These are phyloP conservation scores for Westerdykella sp. DNA, from an alignment of 2,329 filamentous ascomycete species.

Conservation along the genomic window DNA sequence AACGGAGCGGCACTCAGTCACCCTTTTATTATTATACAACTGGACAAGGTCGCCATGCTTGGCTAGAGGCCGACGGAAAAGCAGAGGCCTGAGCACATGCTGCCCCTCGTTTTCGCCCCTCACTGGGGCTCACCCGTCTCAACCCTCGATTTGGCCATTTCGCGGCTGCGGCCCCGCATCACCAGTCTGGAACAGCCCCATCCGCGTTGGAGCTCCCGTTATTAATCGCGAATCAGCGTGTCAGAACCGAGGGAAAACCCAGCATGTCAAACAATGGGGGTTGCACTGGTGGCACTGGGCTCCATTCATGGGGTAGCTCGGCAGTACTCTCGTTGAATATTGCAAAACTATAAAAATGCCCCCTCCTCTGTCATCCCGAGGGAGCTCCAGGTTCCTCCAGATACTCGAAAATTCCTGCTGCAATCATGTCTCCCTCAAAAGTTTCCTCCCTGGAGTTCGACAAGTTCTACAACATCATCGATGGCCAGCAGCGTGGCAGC, in stretches of 20 bases:
- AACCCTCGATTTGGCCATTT: too few relatives aligned
- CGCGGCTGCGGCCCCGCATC: too few relatives aligned
- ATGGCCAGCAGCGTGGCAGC: constrained; percentile 44
- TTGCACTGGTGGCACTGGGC: not conserved
- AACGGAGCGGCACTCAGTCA: too few relatives aligned
- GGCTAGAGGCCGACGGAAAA: too few relatives aligned
- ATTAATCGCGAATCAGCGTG: too few relatives aligned
- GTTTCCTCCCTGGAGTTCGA: constrained; percentile 36
- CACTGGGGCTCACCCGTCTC: too few relatives aligned
- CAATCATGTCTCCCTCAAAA: constrained; percentile 43
- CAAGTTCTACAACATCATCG: constrained; percentile 49
- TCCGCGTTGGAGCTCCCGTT: too few relatives aligned
- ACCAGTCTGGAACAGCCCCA: too few relatives aligned
- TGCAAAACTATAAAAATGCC: constrained; percentile 16
- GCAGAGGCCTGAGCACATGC: too few relatives aligned
- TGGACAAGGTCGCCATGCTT: too few relatives aligned
- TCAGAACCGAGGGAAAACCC: constrained; percentile 16
- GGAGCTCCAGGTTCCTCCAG: constrained; percentile 1
- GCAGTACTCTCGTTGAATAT: constrained; percentile 14
- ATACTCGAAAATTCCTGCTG: not conserved
- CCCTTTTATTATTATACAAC: too few relatives aligned
- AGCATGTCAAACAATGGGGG: constrained; percentile 11
- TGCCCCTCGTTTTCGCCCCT: too few relatives aligned
- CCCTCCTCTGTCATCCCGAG: constrained; percentile 18
- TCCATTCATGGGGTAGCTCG: constrained; percentile 7